Conservation (phyloP, 2,329 filamentous ascomycete genomes). For the Xylariales sp. region DNA sequence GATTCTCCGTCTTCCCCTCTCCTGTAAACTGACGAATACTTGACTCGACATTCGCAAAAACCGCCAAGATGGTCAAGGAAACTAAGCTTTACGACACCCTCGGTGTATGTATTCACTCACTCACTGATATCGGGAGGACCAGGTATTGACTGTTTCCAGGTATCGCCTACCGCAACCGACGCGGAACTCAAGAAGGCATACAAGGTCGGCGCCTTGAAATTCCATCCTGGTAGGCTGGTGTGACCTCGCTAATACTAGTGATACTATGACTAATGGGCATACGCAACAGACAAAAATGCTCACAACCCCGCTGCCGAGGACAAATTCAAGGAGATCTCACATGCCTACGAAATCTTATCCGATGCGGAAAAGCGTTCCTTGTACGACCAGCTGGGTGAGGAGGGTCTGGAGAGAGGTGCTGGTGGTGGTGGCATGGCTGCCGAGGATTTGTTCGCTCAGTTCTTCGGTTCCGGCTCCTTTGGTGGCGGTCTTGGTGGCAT, state of each 20-base stretch:
- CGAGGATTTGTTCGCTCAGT: constrained; percentile 93
- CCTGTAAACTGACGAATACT: no score
- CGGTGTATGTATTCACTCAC: constrained; percentile 51
- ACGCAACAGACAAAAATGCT: constrained; percentile 90
- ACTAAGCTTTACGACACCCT: constrained; percentile 75
- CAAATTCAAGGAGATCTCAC: constrained; percentile 97
- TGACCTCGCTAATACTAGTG: constrained; percentile 12
- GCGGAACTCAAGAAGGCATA: constrained; percentile 88
- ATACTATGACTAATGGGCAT: no score
- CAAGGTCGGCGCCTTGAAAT: constrained; percentile 77
- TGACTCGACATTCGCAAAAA: background rate
- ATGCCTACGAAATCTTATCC: constrained; percentile 92
- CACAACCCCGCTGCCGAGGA: constrained; percentile 90
- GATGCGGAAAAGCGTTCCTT: constrained; percentile 86
- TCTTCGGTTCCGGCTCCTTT: constrained; percentile 76
- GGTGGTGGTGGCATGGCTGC: constrained; percentile 84
- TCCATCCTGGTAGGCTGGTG: constrained; percentile 71
- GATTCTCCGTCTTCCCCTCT: background rate
- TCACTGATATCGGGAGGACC: constrained; percentile 1
- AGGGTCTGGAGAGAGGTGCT: constrained; percentile 85
- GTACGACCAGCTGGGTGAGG: constrained; percentile 97
- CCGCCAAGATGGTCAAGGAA: constrained; percentile 67
- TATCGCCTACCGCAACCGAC: constrained; percentile 74
- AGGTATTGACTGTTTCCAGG: constrained; percentile 43
- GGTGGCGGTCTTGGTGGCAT: constrained; percentile 75